Evolutionary conservation across 1,139 yeast genomes (phyloP).

Genomic region (Scheffersomyces segobiensis): DNA sequence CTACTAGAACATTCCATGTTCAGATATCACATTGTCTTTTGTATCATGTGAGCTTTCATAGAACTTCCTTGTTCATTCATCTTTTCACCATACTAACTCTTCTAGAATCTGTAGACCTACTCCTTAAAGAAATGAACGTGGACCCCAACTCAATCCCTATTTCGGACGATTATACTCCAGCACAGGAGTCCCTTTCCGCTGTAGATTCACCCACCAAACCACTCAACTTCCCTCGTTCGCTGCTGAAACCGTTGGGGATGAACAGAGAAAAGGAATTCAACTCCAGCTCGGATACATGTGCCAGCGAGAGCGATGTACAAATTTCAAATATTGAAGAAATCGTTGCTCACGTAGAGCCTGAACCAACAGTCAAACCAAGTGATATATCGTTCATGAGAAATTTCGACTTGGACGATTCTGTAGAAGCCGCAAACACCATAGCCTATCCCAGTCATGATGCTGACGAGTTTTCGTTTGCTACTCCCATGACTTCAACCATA

Average conservation of each 20-base stretch:
- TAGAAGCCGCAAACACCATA: conserved; percentile 16
- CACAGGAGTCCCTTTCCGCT: conserved; percentile 12
- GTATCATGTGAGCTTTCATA: not conserved
- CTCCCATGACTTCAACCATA: conserved; percentile 27
- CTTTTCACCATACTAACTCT: conserved; percentile 9
- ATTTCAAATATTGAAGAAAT: not conserved
- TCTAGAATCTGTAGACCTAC: conserved; percentile 28
- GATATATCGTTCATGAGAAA: conserved; percentile 25
- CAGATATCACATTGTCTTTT: not conserved
- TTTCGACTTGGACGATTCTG: conserved; percentile 25
- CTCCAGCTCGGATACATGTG: conserved; percentile 47
- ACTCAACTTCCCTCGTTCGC: conserved; percentile 25
- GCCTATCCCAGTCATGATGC: conserved; percentile 13
- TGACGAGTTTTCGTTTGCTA: conserved; percentile 33
- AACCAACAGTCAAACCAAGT: not conserved
- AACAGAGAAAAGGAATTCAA: conserved; percentile 28
- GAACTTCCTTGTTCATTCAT: not conserved
- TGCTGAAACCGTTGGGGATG: conserved; percentile 4
- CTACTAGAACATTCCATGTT: not conserved
- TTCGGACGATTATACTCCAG: conserved; percentile 3
- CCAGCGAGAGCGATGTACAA: conserved; percentile 27
- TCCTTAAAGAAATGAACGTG: conserved; percentile 26
- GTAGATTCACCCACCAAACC: conserved; percentile 39
- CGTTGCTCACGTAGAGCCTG: not conserved
- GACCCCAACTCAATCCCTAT: conserved; percentile 10